These are phyloP conservation scores for Mycosphaerella sp. DNA, from an alignment of 2,329 filamentous ascomycete genomes.

Conservation along the genomic window DNA sequence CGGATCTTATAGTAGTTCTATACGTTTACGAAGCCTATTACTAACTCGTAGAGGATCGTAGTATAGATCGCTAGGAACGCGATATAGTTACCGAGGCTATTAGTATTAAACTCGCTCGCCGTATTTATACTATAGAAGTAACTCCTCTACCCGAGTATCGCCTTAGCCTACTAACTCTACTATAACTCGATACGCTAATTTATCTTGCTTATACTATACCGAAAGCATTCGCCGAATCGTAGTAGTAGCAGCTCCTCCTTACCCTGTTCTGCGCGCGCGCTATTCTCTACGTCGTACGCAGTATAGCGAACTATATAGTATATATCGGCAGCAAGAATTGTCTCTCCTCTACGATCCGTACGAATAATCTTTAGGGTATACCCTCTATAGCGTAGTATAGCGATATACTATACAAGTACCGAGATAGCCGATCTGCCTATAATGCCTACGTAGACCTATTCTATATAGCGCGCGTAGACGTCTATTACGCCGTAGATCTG, in stretches of 20 bases:
- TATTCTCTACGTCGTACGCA: too few relatives aligned
- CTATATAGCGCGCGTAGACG: background rate
- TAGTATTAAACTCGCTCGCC: too few relatives aligned
- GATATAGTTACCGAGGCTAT: too few relatives aligned
- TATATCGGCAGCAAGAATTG: too few relatives aligned
- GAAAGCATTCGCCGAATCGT: background rate
- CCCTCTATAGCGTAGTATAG: background rate
- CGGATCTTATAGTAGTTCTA: background rate
- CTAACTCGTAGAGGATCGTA: background rate
- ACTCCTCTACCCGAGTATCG: background rate
- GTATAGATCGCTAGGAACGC: background rate
- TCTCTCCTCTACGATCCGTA: too few relatives aligned
- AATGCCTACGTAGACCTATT: background rate
- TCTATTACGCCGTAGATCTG: background rate
- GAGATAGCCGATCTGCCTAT: background rate
- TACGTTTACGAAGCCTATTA: background rate
- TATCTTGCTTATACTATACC: slow-evolving; percentile 5
- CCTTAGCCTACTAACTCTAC: slow-evolving; percentile 1
- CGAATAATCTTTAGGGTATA: too few relatives aligned
- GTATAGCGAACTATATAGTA: too few relatives aligned
- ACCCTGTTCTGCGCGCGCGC: too few relatives aligned
- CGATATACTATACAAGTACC: background rate
- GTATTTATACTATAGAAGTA: background rate
- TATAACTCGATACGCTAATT: slow-evolving; percentile 3
- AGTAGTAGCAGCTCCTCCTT: background rate